Evolutionary conservation across 2,329 filamentous ascomycete genomes (phyloP).

Genomic region (Cercospora brassicicola): DNA sequence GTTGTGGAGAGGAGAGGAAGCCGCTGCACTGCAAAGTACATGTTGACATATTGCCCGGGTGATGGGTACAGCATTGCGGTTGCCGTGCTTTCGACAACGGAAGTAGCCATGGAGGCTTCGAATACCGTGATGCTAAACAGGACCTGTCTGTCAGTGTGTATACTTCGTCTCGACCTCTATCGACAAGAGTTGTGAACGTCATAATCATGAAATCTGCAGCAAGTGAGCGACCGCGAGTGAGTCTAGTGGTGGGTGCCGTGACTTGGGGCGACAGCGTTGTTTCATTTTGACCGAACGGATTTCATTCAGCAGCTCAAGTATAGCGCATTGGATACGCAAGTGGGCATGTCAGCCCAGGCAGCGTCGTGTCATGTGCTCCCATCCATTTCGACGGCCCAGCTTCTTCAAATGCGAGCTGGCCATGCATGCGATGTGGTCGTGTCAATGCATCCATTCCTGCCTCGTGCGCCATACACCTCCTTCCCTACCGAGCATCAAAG

Average conservation of each 20-base stretch:
- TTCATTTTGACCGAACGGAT: constrained; percentile 14
- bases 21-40: not conserved
- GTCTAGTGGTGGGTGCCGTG: not conserved
- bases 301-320: constrained; percentile 22
- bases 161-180: not conserved
- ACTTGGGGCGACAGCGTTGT: not conserved
- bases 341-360: constrained; percentile 5
- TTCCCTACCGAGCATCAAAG: constrained; percentile 11
- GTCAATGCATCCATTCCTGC: constrained; percentile 20
- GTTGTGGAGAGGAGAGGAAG: not conserved
- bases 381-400: constrained; percentile 13
- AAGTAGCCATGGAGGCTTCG: not conserved
- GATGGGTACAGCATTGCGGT: not conserved
- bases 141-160: not conserved
- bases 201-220: not conserved
- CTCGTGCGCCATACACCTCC: constrained; percentile 19
- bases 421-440: constrained; percentile 14
- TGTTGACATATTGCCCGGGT: not conserved
- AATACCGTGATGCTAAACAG: not conserved
- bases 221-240: not conserved
- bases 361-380: constrained; percentile 6
- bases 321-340: constrained; percentile 9
- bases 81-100: not conserved
- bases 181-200: not conserved
- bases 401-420: constrained; percentile 4